Base-by-base conservation (phyloP, 2,329 filamentous ascomycete genomes). In the Lachnellula willkommii region DNA sequence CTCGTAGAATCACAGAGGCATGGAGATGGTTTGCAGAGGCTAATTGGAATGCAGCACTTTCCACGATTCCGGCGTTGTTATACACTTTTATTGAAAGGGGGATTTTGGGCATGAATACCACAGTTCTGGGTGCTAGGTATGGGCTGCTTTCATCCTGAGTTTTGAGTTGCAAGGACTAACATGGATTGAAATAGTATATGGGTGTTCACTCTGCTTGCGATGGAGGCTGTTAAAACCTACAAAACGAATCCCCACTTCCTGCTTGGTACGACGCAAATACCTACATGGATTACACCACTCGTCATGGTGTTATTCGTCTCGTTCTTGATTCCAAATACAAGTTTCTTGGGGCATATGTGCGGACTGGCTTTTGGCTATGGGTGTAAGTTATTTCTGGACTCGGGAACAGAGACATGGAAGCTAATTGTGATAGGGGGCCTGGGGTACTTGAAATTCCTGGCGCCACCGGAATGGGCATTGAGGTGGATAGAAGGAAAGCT, bases 241-340 rank as follows among this genome's bases (percentile, higher is more conserved):
- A 85, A 84, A 65, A 79, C 83, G 35, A 91, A 95, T 68, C 94
- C 94, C 0, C 80, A 87, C 69, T 85, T 96, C 63, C 81, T 79
- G 24, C 75, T 87, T 56, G 78, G 73, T 42, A 78, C 77, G 7
- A 74, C 79, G 52, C 77, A 89, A 63, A 90, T 99, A 56, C 93
- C 94, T 2, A 97, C 92, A 0, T 97, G 93, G 92, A 89, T 86
- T 7, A 90, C 89, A 2, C 93, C 94, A 4, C 74, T 97, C n/a
- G 76, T 90, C 50, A 76, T 90, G 65, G 81, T 89, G 50, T 73
- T 95, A 39, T 79, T 93, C 14, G 82, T 90, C 37, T 84, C 85
- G 53, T 85, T 90, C 28, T 75, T 99, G 51, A 75, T 96, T 4
- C 90, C 91, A 1, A 83, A 85, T 61, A 90, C 90, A 2, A 95